Base-by-base conservation (phyloP, 805 yeast genomes). In the Cyberlindnera samutprakarnensis region DNA sequence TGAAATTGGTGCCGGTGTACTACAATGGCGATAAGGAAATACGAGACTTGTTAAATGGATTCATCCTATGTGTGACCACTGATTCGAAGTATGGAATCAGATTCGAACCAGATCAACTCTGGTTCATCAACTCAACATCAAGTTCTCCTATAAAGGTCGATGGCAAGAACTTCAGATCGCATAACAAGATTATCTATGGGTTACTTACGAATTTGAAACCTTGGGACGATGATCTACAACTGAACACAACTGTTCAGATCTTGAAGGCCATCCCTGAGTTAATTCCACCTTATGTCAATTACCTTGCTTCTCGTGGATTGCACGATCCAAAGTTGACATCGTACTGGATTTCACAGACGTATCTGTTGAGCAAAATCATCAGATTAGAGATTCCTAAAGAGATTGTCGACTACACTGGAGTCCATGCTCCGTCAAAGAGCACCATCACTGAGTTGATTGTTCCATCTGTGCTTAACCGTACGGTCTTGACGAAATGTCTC, bases 261-360 rank as follows among this genome's bases (percentile, higher is more conserved):
- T 59, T 90, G 23, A 38, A 55, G 4, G 49, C 60, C 22, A 63
- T 73, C 25, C 82, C 84, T 2, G 96, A 87, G 46, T 61, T 90
- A 15, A 66, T 83, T 2, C 76, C 85, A 1, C 82, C 87, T 2
- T 88, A 80, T 44, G 66, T 75, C 41, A 61, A 68, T 35, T 68
- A 75, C 57, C 47, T 76, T 11, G 66, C 72, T 3, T 69, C 78
- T 4, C 75, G 77, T 33, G 87, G 88, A 14, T 62, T 75, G 14
- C 80, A 83, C 49, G 94, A 83, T 39, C 95, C 96, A 1, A 72
- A 78, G 30, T 59, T 81, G 35, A 66, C 90, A 1, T 77, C 90
- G 10, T 85, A 81, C 60, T 88, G 94, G 87, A 64, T 86, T 28
- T 82, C 92, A 7, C 80, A 72, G 55, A 70, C 85, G 1, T 61